A percentile compares a stretch with the other conserved stretches of the same genome.
Conservation (phyloP, 768 basidiomycete species). For the Termitomyces sp. region DNA sequence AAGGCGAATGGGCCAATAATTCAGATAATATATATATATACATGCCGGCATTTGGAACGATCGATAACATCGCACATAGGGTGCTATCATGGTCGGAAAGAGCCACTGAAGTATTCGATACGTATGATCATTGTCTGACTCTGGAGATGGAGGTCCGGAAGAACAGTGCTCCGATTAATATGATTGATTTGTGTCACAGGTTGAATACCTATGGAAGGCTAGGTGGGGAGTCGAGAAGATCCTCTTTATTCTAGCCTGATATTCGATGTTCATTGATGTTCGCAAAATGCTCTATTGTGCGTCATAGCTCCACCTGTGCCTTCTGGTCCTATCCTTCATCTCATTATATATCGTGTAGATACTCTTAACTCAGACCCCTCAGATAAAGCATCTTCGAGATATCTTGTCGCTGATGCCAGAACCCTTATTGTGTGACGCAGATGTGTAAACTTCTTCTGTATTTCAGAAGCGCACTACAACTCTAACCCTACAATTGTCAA, state of each 20-base stretch:
- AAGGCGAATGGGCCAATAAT: no score
- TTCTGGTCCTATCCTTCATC: neutral
- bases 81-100: no score
- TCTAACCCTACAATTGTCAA: no score
- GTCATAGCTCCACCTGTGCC: neutral
- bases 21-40: no score
- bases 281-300: constrained; percentile 18
- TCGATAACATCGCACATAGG: no score
- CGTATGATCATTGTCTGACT: constrained; percentile 5
- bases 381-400: neutral
- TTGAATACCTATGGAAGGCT: constrained; percentile 24
- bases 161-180: neutral
- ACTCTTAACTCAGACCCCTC: neutral
- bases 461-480: no score
- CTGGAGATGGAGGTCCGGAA: constrained; percentile 5
- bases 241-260: constrained; percentile 21
- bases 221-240: constrained; percentile 20
- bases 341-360: neutral
- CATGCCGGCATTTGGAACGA: no score
- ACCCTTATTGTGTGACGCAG: neutral
- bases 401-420: neutral
- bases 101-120: no score
- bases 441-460: constrained; percentile 4
- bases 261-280: constrained; percentile 22
- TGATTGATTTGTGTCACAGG: neutral